phyloP scores from a whole-genome alignment of 2,329 filamentous ascomycete species.

The Talaromyces sp. region DNA sequence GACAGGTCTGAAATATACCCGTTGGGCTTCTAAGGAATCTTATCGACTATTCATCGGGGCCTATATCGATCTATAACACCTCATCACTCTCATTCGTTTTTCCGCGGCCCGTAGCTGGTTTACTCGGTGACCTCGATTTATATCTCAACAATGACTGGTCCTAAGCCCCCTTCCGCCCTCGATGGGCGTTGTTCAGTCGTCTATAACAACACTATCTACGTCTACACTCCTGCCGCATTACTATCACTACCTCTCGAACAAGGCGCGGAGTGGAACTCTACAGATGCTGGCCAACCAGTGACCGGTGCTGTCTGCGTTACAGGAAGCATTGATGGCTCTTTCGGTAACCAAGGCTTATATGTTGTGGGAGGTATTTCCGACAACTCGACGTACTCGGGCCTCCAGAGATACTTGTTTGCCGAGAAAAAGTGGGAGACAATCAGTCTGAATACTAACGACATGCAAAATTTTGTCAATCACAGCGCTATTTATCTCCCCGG shows the following conservation, averaged over 20 bases:
- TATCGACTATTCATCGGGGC: conserved; percentile 14
- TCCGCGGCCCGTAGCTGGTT: conserved; percentile 25
- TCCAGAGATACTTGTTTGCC: conserved; percentile 64
- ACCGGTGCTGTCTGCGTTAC: conserved; percentile 73
- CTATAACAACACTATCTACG: conserved; percentile 75
- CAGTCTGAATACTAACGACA: conserved; percentile 46
- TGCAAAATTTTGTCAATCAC: conserved; percentile 68
- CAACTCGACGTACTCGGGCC: conserved; percentile 59
- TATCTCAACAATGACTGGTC: conserved; percentile 59
- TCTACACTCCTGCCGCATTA: conserved; percentile 70
- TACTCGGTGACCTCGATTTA: conserved; percentile 20
- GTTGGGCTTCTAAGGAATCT: background rate
- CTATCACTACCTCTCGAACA: conserved; percentile 64
- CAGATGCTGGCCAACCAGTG: conserved; percentile 64
- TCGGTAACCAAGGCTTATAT: conserved; percentile 61
- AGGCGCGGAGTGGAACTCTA: conserved; percentile 65
- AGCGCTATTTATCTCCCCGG: conserved; percentile 68
- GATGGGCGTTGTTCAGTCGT: conserved; percentile 77
- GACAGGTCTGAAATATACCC: conserved; percentile 1
- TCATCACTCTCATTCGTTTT: background rate
- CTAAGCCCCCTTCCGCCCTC: conserved; percentile 64
- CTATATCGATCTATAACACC: conserved; percentile 10
- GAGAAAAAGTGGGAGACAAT: conserved; percentile 56
- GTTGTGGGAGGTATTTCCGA: conserved; percentile 71
- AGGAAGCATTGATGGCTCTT: conserved; percentile 54